Evolutionary conservation across 2,329 filamentous ascomycete species (phyloP).

Genomic region (Ascochyta viciae-villosae): DNA sequence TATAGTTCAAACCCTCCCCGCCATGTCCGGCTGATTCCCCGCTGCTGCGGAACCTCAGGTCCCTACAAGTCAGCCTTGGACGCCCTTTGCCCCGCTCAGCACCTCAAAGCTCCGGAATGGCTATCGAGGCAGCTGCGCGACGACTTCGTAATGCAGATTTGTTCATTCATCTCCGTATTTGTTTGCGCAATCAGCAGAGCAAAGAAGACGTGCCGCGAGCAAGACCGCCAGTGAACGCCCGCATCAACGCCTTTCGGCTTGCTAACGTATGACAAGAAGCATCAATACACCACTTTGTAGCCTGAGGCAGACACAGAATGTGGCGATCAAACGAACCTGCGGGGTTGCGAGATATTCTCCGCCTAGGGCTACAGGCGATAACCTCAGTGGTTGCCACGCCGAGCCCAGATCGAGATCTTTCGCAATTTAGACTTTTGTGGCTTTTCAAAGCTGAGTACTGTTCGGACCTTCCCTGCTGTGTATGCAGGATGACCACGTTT

Average conservation of each 20-base stretch:
- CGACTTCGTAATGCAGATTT: not conserved
- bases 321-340: not conserved
- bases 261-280: not conserved
- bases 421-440: constrained; percentile 7
- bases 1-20: not conserved
- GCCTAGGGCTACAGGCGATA: not conserved
- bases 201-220: not conserved
- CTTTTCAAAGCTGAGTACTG: constrained; percentile 19
- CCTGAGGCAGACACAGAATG: not conserved
- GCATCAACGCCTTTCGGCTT: not conserved
- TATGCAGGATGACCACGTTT: constrained; percentile 19
- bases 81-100: not conserved
- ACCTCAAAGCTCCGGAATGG: not conserved
- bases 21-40: constrained; percentile 13
- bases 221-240: not conserved
- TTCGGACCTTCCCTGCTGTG: constrained; percentile 16
- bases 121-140: not conserved
- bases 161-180: not conserved
- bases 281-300: not conserved
- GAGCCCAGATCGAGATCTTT: constrained; percentile 9
- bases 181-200: not conserved
- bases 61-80: not conserved
- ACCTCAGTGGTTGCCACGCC: not conserved
- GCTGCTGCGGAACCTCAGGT: not conserved
- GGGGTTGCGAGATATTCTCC: constrained; percentile 1